Base-by-base conservation (phyloP, 164 flowering plant species). In the Kingdonia uniflora region DNA sequence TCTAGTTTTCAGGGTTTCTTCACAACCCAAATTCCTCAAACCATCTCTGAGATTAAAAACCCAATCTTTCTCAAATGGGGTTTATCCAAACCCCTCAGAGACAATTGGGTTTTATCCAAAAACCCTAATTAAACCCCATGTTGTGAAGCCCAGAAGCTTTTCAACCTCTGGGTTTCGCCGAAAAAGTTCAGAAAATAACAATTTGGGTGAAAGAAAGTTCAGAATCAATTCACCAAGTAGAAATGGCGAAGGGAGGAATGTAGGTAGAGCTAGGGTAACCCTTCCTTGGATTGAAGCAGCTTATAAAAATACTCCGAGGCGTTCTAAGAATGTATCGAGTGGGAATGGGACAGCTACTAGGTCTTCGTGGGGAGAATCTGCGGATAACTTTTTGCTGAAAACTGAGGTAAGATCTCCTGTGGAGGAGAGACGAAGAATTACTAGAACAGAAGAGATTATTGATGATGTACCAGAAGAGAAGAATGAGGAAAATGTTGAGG, bases 321-420 rank as follows among this genome's bases (percentile, higher is more conserved):
- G 69, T 42, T 43, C 16, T 26, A 73, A 48, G 46, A 73, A 65
- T 37, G 45, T 22, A 39, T 46, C 25, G 13, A 15, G 11, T 33
- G 43, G 43, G 11, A 71, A 60, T 38, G 43, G 43, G 11, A 71
- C 56, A 57, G 23, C 53, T 50, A 47, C 56, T 52, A 56, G 51
- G 44, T 76, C 82, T 64, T 66, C 77, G 20, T 75, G 88, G 95
- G 84, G 70, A 65, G 76, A 76, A 44, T 69, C 84, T 1, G 80
- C 80, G 0, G 60, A 68, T 39, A 64, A 51, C 17, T 68, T 78
- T 54, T 47, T 66, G 11, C 13, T 22, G 61, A 66, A 53, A 60
- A 67, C 35, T 52, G 44, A 51, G 41, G 11, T 35, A 24, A 47
- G 24, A 3, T 37, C 14, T 48, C 15, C 44, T 8, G 44, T 10